These are phyloP conservation scores for Colletotrichum sp. DNA, from an alignment of 2,329 filamentous ascomycete genomes.

Conservation along the genomic window DNA sequence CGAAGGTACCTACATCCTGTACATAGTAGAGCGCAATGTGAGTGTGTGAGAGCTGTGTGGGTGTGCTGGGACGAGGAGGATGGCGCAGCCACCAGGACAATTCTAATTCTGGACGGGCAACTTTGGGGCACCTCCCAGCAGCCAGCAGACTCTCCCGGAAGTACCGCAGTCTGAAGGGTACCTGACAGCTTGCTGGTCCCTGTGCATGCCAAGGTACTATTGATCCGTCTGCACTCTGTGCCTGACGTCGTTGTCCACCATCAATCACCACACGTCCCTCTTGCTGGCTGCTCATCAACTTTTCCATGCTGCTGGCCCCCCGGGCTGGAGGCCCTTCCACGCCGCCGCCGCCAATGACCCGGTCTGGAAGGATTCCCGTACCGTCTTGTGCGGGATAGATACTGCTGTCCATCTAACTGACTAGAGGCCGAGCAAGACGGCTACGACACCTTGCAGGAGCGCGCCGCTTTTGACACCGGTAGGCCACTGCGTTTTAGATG, in stretches of 20 bases:
- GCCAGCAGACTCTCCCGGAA: neutral
- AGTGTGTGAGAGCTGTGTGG: neutral
- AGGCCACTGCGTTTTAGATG: neutral
- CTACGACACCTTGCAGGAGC: constrained; percentile 17
- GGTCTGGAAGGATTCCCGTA: constrained; percentile 8
- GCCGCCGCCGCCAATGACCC: neutral
- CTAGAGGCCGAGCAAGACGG: neutral
- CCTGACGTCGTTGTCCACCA: neutral
- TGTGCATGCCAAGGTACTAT: constrained; percentile 1
- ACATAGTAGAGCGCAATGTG: neutral
- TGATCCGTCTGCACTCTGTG: neutral
- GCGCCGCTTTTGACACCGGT: neutral
- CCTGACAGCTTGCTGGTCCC: constrained; percentile 6
- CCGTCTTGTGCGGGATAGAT: neutral
- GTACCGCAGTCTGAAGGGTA: constrained; percentile 18
- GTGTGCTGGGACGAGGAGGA: constrained; percentile 25
- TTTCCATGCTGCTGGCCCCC: neutral
- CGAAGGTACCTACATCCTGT: neutral
- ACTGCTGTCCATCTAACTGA: neutral
- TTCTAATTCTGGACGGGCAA: constrained; percentile 41
- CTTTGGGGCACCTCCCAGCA: neutral
- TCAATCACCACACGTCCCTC: neutral
- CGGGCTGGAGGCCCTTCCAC: constrained; percentile 1
- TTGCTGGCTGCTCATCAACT: neutral
- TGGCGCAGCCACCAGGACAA: constrained; percentile 38